Base-by-base conservation (phyloP, 768 basidiomycete genomes). In the Naganishia antarctica region DNA sequence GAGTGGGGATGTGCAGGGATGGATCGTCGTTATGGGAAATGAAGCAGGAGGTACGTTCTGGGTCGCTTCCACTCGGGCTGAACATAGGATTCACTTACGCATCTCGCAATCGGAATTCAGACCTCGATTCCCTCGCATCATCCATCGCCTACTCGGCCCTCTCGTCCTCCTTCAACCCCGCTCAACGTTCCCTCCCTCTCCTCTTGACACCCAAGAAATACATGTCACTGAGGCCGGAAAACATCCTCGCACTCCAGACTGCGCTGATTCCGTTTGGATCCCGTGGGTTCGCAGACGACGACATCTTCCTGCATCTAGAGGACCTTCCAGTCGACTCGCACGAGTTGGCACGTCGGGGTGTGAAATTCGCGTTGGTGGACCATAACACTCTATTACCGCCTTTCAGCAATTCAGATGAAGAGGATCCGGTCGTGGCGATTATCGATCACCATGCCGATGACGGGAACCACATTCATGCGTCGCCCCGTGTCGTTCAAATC, bases 381-480 rank as follows among this genome's bases (percentile, higher is more conserved):
- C 93, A 97, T 77, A 99, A 98, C 72, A 80, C 81, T 7, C 82
- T 96, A 4, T 58, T 76, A n/a, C 74, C 76, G 4, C 44, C 61
- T 5, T 75, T 74, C 49, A 40, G 53, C 13, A 41, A 65, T 2
- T 73, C 78, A 43, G 81, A 80, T 66, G 31, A 32, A 59, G 64
- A 47, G 37, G 78, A 80, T 0, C 76, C 78, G n/a, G 90, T 98
- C 11, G 80, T 83, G 0, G 86, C 87, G 2, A 81, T 98, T 60
- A 79, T 98, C 28, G 96, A 99, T 75, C 94, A 99, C 73, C 92
- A 98, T 72, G 85, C 81, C 16, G 94, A 99, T 75, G 93, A 98
- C 71, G 81, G 82, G 0, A 76, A 81, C 1, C 83, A 96, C 75
- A 76, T 74, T 4, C 81, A 83, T 60, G 83, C 79, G 0, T 31